Evolutionary conservation across 306 rosid genomes (phyloP), one percentile per base, ranked within the genome.

Genomic region (Senna tora): DNA sequence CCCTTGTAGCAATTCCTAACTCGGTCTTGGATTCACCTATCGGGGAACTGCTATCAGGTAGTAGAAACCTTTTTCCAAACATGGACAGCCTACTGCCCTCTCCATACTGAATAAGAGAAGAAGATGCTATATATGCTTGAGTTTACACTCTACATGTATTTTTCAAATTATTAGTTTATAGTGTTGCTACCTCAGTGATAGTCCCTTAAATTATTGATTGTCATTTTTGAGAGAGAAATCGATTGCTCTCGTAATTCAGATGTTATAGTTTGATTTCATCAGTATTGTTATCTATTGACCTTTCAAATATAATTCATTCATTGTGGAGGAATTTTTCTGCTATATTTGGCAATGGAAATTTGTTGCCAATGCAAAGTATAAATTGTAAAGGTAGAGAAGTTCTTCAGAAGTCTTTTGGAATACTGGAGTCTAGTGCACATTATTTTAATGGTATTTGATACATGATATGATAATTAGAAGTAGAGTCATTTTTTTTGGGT

Each of bases 1-100:
- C 99, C 67, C 84, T 91, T 2, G 90, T 79, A 12, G 93, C 92
- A 51, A 81, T 94, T 77, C 99, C 99, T 10, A 95, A 91, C 73
- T 79, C 72, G 1, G 92, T 91, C 30, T 64, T 89, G 91, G 99
- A 91, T 80, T 75, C 94, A 28, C 82, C 97, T 11, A 53, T 91
- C 55, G 84, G 34, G 2, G 80, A 63, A 52, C 83, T 83, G 13
- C 81, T 66, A 21, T 10, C 77, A 21, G 90, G 87, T 15, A 84
- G 92, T 19, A 75, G 72, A 59, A 84, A 86, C 84, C 90, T 80
- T 45, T 94, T 94, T 69, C 83, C 88, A 7, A 72, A 89, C 71
- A 65, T 88, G 4, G 83, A 71, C 36, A 80, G 76, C 55, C 60
- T 82, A 51, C 58, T 89, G 67, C 98, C 98, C 55, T 87, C 90